Base-by-base conservation (phyloP, 352 stramenopile species). In the Phytophthora pinifolia region DNA sequence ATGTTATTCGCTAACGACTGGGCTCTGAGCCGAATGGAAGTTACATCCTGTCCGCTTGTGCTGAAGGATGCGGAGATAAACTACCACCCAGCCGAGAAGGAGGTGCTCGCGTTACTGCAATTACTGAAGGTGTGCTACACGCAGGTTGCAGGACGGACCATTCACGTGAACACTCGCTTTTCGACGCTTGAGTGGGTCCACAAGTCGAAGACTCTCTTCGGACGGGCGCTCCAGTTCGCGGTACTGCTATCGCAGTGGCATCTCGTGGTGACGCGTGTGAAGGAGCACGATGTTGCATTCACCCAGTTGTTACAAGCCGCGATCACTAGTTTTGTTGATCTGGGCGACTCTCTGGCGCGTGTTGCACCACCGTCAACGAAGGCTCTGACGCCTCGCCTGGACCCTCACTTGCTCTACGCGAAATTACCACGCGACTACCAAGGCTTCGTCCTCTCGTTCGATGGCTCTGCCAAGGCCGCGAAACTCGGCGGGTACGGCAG, bases 121-220 rank as follows among this genome's bases (percentile, higher is more conserved):
- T 30, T 67, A 0, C 12, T 61, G 7, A 37, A 38, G 0, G 5
- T 31, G 18, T 65, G 48, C 10, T 60, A 65, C n/a, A 54, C 60
- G 0, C 30, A 64, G 3, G 9, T 65, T 0, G 22, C 8, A 0
- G 48, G 61, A 0, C 35, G 46, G 20, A n/a, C 1, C 3, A 17
- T 65, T 2, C 18, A 31, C 1, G 34, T 69, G 0, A 65, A 65
- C 13, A 69, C 54, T 0, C 6, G 54, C 1, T 62, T 61, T 18
- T 70, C 55, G 7, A 59, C 35, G 0, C 36, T 66, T 0, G 56
- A 62, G 22, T 70, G 56, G 62, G 5, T 62, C 6, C 25, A 59
- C 20, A 22, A 29, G 9, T 57, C 43, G 0, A 62, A 54, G 18
- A 32, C 61, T 0, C 27, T 65, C 3, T 37, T 57, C 12, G 50